Evolutionary conservation across 371 early-diverging fungal species (phyloP), one percentile per base, ranked within the genome.

Genomic region (Mucor lusitanicus): DNA sequence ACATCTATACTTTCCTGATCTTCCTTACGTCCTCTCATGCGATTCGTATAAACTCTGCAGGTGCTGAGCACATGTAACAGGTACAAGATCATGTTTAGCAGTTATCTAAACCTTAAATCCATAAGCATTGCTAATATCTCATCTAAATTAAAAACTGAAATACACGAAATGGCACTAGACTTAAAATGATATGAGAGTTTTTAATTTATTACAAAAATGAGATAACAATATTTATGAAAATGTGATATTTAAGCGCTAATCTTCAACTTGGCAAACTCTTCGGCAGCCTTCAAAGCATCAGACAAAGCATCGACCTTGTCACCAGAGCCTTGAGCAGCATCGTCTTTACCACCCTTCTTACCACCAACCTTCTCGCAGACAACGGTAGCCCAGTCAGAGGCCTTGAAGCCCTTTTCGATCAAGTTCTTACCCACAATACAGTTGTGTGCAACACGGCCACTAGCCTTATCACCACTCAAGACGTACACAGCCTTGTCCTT

Each of bases 341-440:
- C 94, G 53, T 91, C 92, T 70, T 92, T 93, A 70, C 95, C 95
- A 50, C 95, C 95, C 74, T 89, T 90, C 83, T 96, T 96, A 64
- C 98, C 99, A 28, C 94, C 95, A 40, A 97, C 85, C 32, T 87
- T 84, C 62, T 89, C 84, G 44, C 90, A 78, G 9, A 97, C 95
- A 21, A 88, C 89, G 12, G 80, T 81, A 53, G 95, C 95, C 99
- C 97, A 98, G 37, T 92, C 94, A 27, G 83, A 87, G 21, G 97
- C 99, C 84, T 91, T 94, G 58, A 98, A 80, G 3, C 90, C 95
- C 84, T 84, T 87, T 66, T 76, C 74, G 32, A 88, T 78, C 21
- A 86, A 73, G 39, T 48, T 64, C 67, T 93, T 91, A 71, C 91
- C 86, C 15, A 96, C 96, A 62, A 94, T 86, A 71, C 95, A 94